Conservation (phyloP, 2,329 filamentous ascomycete species). For the Calonectria pseudoreteaudii region DNA sequence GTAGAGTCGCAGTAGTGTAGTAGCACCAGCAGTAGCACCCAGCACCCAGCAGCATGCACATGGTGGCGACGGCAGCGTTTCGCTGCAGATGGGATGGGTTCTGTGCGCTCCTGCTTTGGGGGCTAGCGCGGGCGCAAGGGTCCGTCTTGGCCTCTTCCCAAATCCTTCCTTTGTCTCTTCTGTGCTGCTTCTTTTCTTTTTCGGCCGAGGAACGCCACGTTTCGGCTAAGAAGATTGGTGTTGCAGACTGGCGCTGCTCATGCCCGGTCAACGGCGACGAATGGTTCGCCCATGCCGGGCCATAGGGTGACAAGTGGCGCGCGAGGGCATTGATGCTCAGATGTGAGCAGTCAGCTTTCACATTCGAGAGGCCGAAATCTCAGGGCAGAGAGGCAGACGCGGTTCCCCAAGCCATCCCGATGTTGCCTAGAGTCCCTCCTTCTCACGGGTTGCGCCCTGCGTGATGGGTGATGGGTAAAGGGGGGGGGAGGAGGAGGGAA, state of each 20-base stretch:
- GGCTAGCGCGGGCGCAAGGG: not conserved
- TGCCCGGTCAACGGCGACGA: not conserved
- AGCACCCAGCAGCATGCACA: no score
- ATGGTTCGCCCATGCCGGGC: not conserved
- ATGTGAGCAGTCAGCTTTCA: slow-evolving; percentile 11
- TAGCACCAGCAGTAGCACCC: not conserved
- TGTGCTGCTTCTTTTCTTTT: not conserved
- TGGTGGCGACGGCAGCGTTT: not conserved
- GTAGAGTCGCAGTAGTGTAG: no score
- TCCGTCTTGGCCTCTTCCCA: no score
- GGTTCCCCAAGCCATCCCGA: not conserved
- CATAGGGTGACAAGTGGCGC: not conserved
- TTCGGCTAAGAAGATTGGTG: slow-evolving; percentile 3
- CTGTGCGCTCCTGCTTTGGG: not conserved
- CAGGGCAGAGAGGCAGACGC: not conserved
- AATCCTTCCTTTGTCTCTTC: not conserved
- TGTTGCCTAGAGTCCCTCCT: not conserved
- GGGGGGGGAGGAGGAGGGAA: not conserved
- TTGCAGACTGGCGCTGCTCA: not conserved
- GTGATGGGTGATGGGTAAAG: no score
- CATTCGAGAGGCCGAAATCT: not conserved
- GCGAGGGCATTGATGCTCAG: not conserved
- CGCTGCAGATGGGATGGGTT: not conserved
- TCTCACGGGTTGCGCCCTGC: no score
- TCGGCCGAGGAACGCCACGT: not conserved